Base-by-base conservation (phyloP, 2,329 filamentous ascomycete genomes). In the Oidium heveae region DNA sequence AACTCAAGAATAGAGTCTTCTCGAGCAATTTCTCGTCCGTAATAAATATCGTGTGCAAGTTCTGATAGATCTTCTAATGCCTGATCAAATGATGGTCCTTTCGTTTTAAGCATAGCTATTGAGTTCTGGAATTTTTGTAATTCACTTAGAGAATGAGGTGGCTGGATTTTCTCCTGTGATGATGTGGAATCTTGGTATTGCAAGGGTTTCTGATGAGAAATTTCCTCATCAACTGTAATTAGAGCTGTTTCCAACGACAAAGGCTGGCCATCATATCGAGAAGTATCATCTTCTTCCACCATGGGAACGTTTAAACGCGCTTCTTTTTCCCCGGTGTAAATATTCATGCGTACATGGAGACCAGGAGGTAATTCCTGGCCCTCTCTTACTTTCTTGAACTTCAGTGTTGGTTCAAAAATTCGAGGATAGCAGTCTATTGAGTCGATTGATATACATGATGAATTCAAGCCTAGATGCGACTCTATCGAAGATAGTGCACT, bases 21-120 rank as follows among this genome's bases (percentile, higher is more conserved):
- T 62, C 77, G 74, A 22, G 73, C 70, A 56, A 82, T 72, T 63
- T 80, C 75, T 18, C 79, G 68, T 10, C 80, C 80, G 64, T 82
- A 84, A 68, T 81, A 83, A 58, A 82, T 76, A 64, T 82, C 80
- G 64, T 83, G 79, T 0, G 79, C 74, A 32, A 82, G 67, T 7
- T 83, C 79, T 57, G 74, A 70, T n/a, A 84, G 71, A 36, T 70
- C 70, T 36, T 74, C 71, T 8, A 84, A 69, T 0, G 66, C 63
- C 7, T 56, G 50, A 37, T 62, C 58, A 57, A 63, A 58, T 52
- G 58, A 55, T 43, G 60, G 59, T 7, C 61, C 59, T 20, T 70
- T 68, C 50, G 65, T 69, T 60, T 74, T 74, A 52, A 80, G 63
- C 41, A 71, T 67, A 36, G 69, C 65, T 52, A 80, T 66, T 9